Evolutionary conservation across 1,139 yeast species (phyloP), one percentile per base, ranked within the genome.

Genomic region (Yamadazyma conglobata): DNA sequence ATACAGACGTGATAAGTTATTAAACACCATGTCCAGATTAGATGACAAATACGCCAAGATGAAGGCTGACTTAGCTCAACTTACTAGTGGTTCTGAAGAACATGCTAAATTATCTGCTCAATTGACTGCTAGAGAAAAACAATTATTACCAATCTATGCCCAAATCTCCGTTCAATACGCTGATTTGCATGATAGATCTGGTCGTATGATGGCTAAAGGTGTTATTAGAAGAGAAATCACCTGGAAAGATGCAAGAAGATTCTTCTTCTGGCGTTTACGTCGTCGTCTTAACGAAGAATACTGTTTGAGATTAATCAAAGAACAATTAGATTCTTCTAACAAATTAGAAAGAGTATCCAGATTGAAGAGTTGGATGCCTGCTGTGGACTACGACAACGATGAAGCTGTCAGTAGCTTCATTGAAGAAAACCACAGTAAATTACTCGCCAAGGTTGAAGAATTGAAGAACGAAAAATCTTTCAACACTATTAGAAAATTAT

Each of bases 201-300:
- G 94, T 25, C 88, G 98, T 65, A 91, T 91, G 97, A 64, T 83
- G 64, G 94, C 95, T 38, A 93, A 91, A 73, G 95, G 93, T 38
- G 85, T 83, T 33, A 87, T 91, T 49, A 74, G 83, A 48, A 81
- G 82, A 58, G 93, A 88, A 48, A 63, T 91, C 35, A 79, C 83
- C 50, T 89, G 96, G 96, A 61, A 62, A 27, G 73, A 88, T 34
- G 77, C 97, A 19, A 86, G 98, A 70, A 79, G 97, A 52, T 85
- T 76, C 77, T 93, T 91, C 79, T 91, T 87, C 91, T 91, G 98
- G 98, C 81, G 99, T 64, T 77, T 87, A 44, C 87, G 96, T 67
- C 84, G 98, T 66, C 86, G 96, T 64, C 71, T 93, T 61, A 82
- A 85, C 57, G 97, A 91, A 66, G 95, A 87, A 58, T 86, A 87